Evolutionary conservation across 345 rosid genomes (phyloP), one percentile per base, ranked within the genome.

Genomic region (Eucalyptus curtisii): DNA sequence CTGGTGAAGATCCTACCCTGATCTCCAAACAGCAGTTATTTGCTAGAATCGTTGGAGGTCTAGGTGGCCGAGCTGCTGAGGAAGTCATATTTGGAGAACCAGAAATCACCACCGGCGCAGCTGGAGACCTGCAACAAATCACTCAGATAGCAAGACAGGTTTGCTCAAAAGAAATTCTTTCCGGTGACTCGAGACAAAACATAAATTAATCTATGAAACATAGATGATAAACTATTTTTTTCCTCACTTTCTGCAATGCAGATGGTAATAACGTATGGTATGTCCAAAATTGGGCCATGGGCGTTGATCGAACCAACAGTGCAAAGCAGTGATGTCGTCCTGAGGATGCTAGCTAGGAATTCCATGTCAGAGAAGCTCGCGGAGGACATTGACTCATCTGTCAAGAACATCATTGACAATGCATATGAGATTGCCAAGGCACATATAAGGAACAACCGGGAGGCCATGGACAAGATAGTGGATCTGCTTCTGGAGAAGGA

Each of bases 281-380:
- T 95, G 98, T 95, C 97, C 3, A 96, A 94, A 76, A 93, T 95
- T 24, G 98, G 99, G 25, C 98, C 96, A 1, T 94, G 96, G 99
- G 86, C 94, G 6, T 55, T 95, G 90, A 94, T 88, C 2, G 95
- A 95, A 47, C 96, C 96, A 30, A 86, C 94, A 64, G 91, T 52
- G 13, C 94, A 92, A 48, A 92, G 95, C 81, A 90, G 94, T 80
- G 96, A 95, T 61, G 90, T 94, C 3, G 95, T 96, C 25, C 82
- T 96, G 64, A 92, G 96, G 87, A 95, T 95, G 98, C 87, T 95
- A 2, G 95, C 96, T 7, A 95, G 95, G 88, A 95, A 93, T 87
- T 90, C 93, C 13, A 93, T 94, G 95, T 96, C 96, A 2, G 97
- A 96, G 91, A 95, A 93, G 87, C 95, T 94, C 0, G 97, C 95